Conservation (phyloP, 192 early-diverging fungal species). For the Rhizophagus sp. region DNA sequence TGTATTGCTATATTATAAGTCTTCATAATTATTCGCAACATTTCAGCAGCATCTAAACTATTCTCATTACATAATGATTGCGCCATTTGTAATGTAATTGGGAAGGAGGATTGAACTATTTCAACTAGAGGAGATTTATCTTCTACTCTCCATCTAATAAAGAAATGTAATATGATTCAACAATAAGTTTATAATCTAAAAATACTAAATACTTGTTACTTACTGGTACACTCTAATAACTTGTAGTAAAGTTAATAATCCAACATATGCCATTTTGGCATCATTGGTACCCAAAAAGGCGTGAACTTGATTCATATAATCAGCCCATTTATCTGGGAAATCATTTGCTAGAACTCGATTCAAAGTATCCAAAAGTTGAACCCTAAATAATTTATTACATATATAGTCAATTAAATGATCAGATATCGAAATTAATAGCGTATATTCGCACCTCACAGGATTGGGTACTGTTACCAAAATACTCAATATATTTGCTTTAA, state of each 20-base stretch:
- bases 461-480: conserved; percentile 51
- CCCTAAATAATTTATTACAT: conserved; percentile 32
- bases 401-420: conserved; percentile 18
- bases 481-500: conserved; percentile 28
- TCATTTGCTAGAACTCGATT: conserved; percentile 76
- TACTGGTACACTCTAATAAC: conserved; percentile 79
- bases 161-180: neutral
- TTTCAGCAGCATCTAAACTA: conserved; percentile 75
- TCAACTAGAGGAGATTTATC: conserved; percentile 68
- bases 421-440: neutral
- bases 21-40: conserved; percentile 86
- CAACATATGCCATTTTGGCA: conserved; percentile 69
- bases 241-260: conserved; percentile 78
- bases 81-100: conserved; percentile 76
- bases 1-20: conserved; percentile 76
- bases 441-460: conserved; percentile 62
- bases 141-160: conserved; percentile 62
- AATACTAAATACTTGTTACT: conserved; percentile 26
- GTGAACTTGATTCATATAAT: conserved; percentile 69
- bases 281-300: conserved; percentile 66
- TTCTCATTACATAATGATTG: conserved; percentile 59
- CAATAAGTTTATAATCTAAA: neutral
- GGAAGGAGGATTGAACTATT: conserved; percentile 76
- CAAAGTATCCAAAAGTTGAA: conserved; percentile 80
- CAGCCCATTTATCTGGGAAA: conserved; percentile 79